Evolutionary conservation across 1,139 yeast genomes (phyloP).

Genomic region (Hemisphaericaspora xylofermentans): DNA sequence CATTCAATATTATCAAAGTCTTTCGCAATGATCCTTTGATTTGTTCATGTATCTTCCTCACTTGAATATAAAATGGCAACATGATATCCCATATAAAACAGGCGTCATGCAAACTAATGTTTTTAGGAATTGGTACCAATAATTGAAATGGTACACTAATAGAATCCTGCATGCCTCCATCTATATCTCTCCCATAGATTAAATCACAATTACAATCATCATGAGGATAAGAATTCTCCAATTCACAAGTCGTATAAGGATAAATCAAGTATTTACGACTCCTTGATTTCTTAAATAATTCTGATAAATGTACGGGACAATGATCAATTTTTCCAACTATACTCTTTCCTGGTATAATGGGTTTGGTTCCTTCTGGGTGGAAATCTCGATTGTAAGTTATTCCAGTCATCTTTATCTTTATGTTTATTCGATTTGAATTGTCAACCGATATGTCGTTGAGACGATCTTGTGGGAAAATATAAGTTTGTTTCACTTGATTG

Average conservation of each 20-base stretch:
- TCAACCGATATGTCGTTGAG: not conserved
- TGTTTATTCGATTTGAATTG: constrained; percentile 22
- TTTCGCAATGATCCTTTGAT: constrained; percentile 14
- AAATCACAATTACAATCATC: constrained; percentile 22
- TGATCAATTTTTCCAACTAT: constrained; percentile 9
- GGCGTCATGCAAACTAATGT: constrained; percentile 38
- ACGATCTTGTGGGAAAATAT: constrained; percentile 25
- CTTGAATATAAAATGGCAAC: constrained; percentile 34
- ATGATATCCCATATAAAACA: constrained; percentile 36
- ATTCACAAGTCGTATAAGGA: constrained; percentile 29
- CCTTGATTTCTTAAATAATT: not conserved
- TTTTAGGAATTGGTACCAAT: constrained; percentile 29
- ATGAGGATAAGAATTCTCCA: constrained; percentile 8
- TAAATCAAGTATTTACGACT: constrained; percentile 31
- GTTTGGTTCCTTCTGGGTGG: not conserved
- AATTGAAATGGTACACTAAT: constrained; percentile 30
- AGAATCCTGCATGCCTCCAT: constrained; percentile 45
- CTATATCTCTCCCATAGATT: constrained; percentile 36
- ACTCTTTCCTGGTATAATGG: constrained; percentile 16
- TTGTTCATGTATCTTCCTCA: constrained; percentile 17
- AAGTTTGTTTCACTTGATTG: constrained; percentile 24
- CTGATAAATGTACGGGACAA: not conserved
- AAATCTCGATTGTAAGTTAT: constrained; percentile 28
- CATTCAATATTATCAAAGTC: constrained; percentile 30
- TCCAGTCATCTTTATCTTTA: constrained; percentile 34